Conservation (phyloP, 257 asterid species). For the Paraleonurus japonicus region DNA sequence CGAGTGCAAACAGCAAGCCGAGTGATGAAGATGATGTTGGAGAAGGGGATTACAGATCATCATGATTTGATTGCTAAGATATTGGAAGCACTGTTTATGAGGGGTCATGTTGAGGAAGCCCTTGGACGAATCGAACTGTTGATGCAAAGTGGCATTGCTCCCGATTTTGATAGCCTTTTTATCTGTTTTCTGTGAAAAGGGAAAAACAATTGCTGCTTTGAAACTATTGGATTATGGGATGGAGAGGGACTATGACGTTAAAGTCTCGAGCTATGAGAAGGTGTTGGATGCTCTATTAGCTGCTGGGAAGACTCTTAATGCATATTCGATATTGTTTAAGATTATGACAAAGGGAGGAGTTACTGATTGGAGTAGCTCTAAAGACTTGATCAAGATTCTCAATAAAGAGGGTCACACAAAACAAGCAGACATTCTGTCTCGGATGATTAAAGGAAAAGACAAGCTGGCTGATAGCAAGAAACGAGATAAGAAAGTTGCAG, state of each 20-base stretch:
- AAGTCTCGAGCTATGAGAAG: constrained; percentile 64
- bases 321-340: constrained; percentile 76
- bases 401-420: constrained; percentile 80
- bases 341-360: constrained; percentile 75
- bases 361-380: constrained; percentile 54
- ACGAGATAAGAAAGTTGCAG: constrained; percentile 48
- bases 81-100: constrained; percentile 71
- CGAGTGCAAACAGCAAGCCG: constrained; percentile 93
- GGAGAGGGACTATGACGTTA: constrained; percentile 56
- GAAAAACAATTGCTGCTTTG: constrained; percentile 75
- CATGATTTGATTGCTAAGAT: constrained; percentile 64
- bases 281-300: constrained; percentile 80
- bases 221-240: constrained; percentile 69
- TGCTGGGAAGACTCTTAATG: constrained; percentile 86
- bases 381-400: constrained; percentile 77
- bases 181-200: constrained; percentile 66
- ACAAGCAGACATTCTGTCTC: constrained; percentile 80
- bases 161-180: constrained; percentile 59
- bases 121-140: constrained; percentile 80
- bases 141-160: constrained; percentile 66
- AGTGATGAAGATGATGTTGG: constrained; percentile 91
- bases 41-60: constrained; percentile 75
- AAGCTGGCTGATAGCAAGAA: constrained; percentile 46
- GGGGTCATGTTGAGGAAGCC: constrained; percentile 97
- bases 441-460: constrained; percentile 55